Conservation (phyloP, 2,329 filamentous ascomycete species). For the Diaporthe citri region DNA sequence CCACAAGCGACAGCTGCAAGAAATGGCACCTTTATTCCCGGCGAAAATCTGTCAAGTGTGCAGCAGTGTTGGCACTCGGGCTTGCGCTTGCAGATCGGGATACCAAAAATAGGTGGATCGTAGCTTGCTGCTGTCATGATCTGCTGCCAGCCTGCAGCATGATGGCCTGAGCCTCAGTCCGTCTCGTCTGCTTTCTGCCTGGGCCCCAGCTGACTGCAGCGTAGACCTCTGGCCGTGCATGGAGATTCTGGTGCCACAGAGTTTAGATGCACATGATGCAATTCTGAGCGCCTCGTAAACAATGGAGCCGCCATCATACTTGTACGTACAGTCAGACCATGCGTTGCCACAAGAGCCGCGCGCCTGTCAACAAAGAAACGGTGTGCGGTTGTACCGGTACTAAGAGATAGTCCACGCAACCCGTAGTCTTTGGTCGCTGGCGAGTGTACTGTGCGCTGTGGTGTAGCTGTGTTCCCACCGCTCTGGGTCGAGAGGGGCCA, state of each 20-base stretch:
- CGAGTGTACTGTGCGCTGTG: neutral
- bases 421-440: neutral
- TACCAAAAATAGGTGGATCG: conserved; percentile 29
- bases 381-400: neutral
- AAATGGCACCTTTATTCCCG: neutral
- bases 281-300: neutral
- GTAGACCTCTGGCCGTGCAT: neutral
- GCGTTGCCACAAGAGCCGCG: neutral
- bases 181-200: neutral
- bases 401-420: neutral
- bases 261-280: neutral
- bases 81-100: conserved; percentile 28
- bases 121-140: conserved; percentile 8
- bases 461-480: conserved; percentile 13
- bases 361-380: neutral
- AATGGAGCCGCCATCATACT: neutral
- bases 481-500: conserved; percentile 16
- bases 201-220: conserved; percentile 12
- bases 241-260: neutral
- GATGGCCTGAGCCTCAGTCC: conserved; percentile 31
- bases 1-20: neutral
- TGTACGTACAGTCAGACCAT: neutral
- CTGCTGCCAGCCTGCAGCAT: neutral
- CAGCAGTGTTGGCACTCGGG: neutral
- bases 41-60: neutral